phyloP scores from a whole-genome alignment of 2,329 filamentous ascomycete genomes.

The Cercospora sp. region DNA sequence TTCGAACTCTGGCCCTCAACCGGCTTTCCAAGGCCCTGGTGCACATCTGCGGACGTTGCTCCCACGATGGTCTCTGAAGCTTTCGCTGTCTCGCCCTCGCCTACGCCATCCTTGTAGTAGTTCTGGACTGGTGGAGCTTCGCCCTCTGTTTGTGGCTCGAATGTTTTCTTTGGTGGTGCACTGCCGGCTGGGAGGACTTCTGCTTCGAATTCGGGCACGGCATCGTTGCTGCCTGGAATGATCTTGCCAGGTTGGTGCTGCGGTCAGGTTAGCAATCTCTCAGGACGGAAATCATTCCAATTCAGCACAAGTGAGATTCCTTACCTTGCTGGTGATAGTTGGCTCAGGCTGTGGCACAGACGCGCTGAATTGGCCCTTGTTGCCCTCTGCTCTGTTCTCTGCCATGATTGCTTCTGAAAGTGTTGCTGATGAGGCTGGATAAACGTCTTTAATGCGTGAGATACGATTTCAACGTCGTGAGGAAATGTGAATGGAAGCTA shows the following conservation, averaged over 20 bases:
- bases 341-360: conserved; percentile 12
- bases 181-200: conserved; percentile 63
- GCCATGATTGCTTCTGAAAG: background rate
- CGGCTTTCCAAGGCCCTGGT: conserved; percentile 57
- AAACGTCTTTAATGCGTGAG: background rate
- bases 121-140: conserved; percentile 44
- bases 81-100: conserved; percentile 46
- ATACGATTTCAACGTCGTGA: background rate
- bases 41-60: conserved; percentile 55
- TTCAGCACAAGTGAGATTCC: background rate
- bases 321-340: conserved; percentile 13
- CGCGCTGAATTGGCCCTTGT: conserved; percentile 15
- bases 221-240: conserved; percentile 56
- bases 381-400: conserved; percentile 15
- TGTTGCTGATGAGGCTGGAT: background rate
- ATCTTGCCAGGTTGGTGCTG: conserved; percentile 66
- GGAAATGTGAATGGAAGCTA: background rate
- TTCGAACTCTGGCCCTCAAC: conserved; percentile 50
- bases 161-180: conserved; percentile 56
- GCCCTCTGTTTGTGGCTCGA: conserved; percentile 46
- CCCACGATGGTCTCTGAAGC: conserved; percentile 53
- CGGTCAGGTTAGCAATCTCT: background rate
- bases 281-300: conserved; percentile 1
- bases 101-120: conserved; percentile 43
- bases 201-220: conserved; percentile 63